phyloP scores from a whole-genome alignment of 2,329 filamentous ascomycete species.

The Aspergillus pseudotamarii region DNA sequence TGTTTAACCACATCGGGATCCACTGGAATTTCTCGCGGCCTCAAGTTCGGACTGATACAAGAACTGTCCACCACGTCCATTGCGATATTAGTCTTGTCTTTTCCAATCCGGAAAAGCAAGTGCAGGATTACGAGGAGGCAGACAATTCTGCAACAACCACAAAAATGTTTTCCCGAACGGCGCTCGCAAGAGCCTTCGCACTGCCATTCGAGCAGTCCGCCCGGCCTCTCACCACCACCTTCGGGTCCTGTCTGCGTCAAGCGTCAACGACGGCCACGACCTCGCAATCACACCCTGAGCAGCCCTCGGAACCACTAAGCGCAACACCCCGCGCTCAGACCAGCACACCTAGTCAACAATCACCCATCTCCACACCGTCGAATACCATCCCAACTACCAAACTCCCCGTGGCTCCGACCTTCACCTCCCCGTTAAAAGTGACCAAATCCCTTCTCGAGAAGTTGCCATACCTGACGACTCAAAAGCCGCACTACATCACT shows the following conservation, averaged over 20 bases:
- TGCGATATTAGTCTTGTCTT: constrained; percentile 14
- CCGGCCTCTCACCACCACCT: constrained; percentile 20
- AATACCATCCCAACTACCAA: constrained; percentile 30
- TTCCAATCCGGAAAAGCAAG: constrained; percentile 12
- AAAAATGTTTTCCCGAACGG: constrained; percentile 43
- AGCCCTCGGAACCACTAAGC: constrained; percentile 33
- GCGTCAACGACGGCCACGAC: constrained; percentile 31
- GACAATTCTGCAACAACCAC: constrained; percentile 3
- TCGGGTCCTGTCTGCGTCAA: constrained; percentile 48
- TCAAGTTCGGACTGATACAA: constrained; percentile 11
- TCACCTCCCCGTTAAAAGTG: constrained; percentile 42
- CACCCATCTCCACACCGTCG: constrained; percentile 14
- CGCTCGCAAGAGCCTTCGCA: constrained; percentile 32
- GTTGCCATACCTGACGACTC: constrained; percentile 48
- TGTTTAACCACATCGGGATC: constrained; percentile 33
- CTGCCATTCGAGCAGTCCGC: constrained; percentile 28
- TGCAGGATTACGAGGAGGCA: constrained; percentile 3
- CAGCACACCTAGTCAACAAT: constrained; percentile 20
- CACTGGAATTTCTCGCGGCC: constrained; percentile 38
- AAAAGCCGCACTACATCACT: constrained; percentile 51
- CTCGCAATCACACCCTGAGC: constrained; percentile 36
- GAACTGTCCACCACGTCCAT: constrained; percentile 12
- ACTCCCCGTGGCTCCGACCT: constrained; percentile 41
- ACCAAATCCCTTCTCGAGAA: constrained; percentile 44
- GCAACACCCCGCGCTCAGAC: constrained; percentile 30